Evolutionary conservation across 2,329 filamentous ascomycete species (phyloP), one percentile per base, ranked within the genome.

Genomic region (Neofusicoccum sp.): DNA sequence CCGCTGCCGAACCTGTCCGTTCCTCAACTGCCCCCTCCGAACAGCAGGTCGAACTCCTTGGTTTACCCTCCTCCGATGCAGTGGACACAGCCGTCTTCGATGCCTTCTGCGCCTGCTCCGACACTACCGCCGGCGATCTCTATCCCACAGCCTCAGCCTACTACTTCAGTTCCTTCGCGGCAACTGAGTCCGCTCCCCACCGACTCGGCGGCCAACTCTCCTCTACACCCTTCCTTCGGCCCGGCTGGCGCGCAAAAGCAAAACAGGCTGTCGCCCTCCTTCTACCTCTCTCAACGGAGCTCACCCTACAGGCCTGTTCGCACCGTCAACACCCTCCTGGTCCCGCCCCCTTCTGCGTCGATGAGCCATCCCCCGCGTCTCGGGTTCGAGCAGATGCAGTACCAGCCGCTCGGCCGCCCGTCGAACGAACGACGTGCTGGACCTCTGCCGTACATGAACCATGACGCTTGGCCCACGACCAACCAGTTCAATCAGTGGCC

Each of bases 281-380:
- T 92, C 71, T 96, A 96, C 77, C 82, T 97, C 41, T 90, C 91
- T 71, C 92, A 97, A 74, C 87, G 95, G 63, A 89, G 91, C 66
- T 98, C 94, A 62, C 95, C 95, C 3, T 98, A 98, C 77, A 91
- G 92, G 67, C 94, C 94, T 1, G 89, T 97, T 43, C 90, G 93
- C 60, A 86, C 92, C 65, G 92, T 97, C 64, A 93, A 95, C 69
- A 96, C 92, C 0, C 85, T 98, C n/a, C 83, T 97, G 34, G 92
- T 95, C 64, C 93, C 93, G 36, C 92, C 93, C 6, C 91, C 93
- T 0, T 90, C 91, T 29, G 84, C 87, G 7, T 92, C 92, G 6
- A 84, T 96, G 66, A 89, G 94, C 54, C 78, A 80, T 52, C 76
- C 78, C 7, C 74, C 77, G 9, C 74, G 75, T 49, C 76, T 76